Conservation (phyloP, 305 asterid species). For the Rubia peregrina region DNA sequence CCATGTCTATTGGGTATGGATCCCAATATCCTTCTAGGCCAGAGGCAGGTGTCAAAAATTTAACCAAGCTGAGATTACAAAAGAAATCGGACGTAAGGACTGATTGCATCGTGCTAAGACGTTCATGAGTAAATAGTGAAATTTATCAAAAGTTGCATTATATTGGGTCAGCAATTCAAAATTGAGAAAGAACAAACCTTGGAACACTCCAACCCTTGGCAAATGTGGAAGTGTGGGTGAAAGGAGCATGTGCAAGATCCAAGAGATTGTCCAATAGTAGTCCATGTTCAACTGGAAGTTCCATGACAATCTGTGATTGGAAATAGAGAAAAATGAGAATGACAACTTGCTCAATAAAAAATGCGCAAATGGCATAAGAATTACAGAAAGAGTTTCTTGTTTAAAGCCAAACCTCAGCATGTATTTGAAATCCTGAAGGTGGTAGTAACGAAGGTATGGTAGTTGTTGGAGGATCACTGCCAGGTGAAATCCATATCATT, state of each 20-base stretch:
- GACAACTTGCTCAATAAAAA: constrained; percentile 2
- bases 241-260: constrained; percentile 97
- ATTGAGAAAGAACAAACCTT: constrained; percentile 31
- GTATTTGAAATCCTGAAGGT: constrained; percentile 77
- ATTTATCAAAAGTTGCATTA: background rate
- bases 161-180: background rate
- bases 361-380: background rate
- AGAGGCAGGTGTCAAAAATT: constrained; percentile 71
- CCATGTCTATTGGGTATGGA: constrained; percentile 94
- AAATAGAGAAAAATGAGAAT: constrained; percentile 1
- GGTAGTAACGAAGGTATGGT: constrained; percentile 68
- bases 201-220: constrained; percentile 97
- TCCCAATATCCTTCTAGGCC: constrained; percentile 94
- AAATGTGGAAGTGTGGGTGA: constrained; percentile 84
- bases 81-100: constrained; percentile 2
- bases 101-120: background rate
- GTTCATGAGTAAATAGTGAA: background rate
- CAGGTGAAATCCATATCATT: constrained; percentile 94
- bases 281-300: constrained; percentile 91
- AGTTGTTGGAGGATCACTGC: constrained; percentile 70
- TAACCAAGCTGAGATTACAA: constrained; percentile 67
- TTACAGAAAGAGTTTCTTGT: background rate
- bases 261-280: constrained; percentile 79
- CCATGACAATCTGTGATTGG: constrained; percentile 68
- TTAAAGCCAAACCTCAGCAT: constrained; percentile 60